A percentile compares a stretch with the other conserved stretches of the same genome.
phyloP scores from a whole-genome alignment of 495 filamentous ascomycete genomes.

The Jackrogersella minutella region DNA sequence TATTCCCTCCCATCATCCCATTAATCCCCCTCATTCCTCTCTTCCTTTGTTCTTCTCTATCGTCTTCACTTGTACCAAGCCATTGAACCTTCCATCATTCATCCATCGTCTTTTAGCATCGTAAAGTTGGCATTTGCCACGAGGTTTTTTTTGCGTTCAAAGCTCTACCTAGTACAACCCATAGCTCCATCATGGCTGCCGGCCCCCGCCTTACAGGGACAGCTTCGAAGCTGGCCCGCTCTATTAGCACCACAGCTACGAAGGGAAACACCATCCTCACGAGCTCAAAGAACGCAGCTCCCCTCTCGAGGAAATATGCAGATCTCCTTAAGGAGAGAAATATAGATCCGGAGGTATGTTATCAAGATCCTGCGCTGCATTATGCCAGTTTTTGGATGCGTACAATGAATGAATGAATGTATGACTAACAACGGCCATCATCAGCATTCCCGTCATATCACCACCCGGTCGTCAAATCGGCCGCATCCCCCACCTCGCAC shows the following conservation, averaged over 20 bases:
- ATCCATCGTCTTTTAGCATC: constrained; percentile 1
- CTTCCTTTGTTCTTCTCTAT: constrained; percentile 19
- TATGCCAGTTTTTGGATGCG: not conserved
- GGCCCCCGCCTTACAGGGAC: constrained; percentile 51
- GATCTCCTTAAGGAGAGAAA: constrained; percentile 47
- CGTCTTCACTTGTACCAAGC: constrained; percentile 19
- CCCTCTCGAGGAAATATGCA: constrained; percentile 46
- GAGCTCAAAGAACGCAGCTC: constrained; percentile 44
- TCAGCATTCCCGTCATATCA: constrained; percentile 43
- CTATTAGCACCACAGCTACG: constrained; percentile 51
- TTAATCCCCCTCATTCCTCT: constrained; percentile 16
- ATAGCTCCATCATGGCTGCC: constrained; percentile 29
- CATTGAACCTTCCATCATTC: constrained; percentile 28
- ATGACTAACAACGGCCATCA: constrained; percentile 36
- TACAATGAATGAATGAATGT: not conserved
- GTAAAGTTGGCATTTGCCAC: not conserved
- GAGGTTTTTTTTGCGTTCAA: not conserved
- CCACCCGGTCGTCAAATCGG: constrained; percentile 45
- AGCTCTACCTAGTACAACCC: not conserved
- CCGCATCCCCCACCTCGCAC: constrained; percentile 46
- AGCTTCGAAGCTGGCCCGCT: constrained; percentile 55
- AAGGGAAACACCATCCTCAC: constrained; percentile 48
- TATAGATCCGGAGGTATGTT: constrained; percentile 45
- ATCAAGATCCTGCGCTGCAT: not conserved
- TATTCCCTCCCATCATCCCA: constrained; percentile 21